A percentile compares a stretch with the other conserved stretches of the same genome.
Evolutionary conservation across 352 stramenopile species (phyloP).

Genomic region (Globisporangium nodosum): DNA sequence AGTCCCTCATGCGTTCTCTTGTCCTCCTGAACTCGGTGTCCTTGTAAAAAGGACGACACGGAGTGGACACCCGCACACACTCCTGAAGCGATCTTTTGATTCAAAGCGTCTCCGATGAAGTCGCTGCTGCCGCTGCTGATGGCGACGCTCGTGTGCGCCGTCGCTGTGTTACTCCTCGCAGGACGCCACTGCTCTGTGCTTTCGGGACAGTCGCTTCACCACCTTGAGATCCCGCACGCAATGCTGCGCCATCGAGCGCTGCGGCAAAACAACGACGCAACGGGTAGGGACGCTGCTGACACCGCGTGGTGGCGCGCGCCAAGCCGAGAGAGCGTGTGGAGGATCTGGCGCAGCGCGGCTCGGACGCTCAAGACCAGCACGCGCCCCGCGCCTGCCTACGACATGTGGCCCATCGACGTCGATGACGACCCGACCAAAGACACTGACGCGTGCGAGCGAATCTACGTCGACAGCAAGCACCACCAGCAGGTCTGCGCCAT

Average conservation of each 20-base stretch:
- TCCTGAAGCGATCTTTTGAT: not conserved
- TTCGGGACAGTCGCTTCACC: too few relatives aligned
- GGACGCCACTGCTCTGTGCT: too few relatives aligned
- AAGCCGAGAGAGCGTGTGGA: too few relatives aligned
- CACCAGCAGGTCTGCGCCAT: slow-evolving; percentile 47
- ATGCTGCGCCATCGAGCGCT: not conserved
- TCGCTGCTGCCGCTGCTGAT: not conserved
- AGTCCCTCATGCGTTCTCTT: not conserved
- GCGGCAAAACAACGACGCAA: not conserved
- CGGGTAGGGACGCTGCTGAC: too few relatives aligned
- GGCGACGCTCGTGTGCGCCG: not conserved
- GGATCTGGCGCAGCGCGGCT: not conserved
- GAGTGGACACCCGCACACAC: too few relatives aligned
- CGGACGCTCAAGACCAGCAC: not conserved
- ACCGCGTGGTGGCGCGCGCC: too few relatives aligned
- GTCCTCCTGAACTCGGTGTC: too few relatives aligned
- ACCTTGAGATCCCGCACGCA: not conserved
- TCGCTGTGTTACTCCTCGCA: not conserved
- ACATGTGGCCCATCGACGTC: slow-evolving; percentile 6
- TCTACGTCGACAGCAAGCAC: slow-evolving; percentile 35
- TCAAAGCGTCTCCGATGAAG: not conserved
- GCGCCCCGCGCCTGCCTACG: not conserved
- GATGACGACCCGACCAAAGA: slow-evolving; percentile 1
- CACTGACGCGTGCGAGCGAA: slow-evolving; percentile 35
- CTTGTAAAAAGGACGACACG: too few relatives aligned